A percentile compares a stretch with the other conserved stretches of the same genome.
Conservation (phyloP, 768 basidiomycete species). For the Hericium coralloides region DNA sequence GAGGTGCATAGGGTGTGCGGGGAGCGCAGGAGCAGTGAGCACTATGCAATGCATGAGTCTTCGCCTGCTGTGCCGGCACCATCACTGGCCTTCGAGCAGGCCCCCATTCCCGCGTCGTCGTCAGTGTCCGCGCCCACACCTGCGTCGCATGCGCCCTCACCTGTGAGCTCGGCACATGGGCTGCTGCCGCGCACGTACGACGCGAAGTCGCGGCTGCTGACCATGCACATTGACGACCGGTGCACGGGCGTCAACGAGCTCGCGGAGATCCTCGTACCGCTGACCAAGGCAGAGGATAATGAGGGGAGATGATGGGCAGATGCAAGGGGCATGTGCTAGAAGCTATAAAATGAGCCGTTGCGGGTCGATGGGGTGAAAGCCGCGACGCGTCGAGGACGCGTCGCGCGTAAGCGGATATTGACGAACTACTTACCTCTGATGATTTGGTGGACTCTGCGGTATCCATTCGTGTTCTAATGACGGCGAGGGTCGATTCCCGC, state of each 20-base stretch:
- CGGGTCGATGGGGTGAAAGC: background rate
- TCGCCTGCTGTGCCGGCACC: no score
- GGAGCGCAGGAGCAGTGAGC: no score
- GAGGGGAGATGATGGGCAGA: slow-evolving; percentile 65
- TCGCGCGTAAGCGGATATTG: no score
- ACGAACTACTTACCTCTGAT: no score
- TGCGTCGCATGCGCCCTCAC: background rate
- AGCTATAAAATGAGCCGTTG: background rate
- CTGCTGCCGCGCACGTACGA: background rate
- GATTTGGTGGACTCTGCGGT: no score
- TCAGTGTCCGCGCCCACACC: background rate
- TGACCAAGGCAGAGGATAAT: slow-evolving; percentile 37
- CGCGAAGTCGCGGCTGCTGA: slow-evolving; percentile 40
- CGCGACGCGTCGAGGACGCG: no score
- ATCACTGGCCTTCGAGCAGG: no score
- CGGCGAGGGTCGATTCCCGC: no score
- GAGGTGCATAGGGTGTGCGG: no score
- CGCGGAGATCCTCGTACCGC: slow-evolving; percentile 56
- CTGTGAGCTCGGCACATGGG: background rate
- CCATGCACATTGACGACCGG: slow-evolving; percentile 56
- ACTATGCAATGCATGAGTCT: no score
- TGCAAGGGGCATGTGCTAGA: slow-evolving; percentile 43
- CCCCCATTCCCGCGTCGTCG: background rate
- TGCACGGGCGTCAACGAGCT: slow-evolving; percentile 49
- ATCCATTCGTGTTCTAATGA: no score